Percentiles rank a stretch among this genome's conserved stretches.
phyloP scores from a whole-genome alignment of 768 basidiomycete species.

The Termitomyces sp. region DNA sequence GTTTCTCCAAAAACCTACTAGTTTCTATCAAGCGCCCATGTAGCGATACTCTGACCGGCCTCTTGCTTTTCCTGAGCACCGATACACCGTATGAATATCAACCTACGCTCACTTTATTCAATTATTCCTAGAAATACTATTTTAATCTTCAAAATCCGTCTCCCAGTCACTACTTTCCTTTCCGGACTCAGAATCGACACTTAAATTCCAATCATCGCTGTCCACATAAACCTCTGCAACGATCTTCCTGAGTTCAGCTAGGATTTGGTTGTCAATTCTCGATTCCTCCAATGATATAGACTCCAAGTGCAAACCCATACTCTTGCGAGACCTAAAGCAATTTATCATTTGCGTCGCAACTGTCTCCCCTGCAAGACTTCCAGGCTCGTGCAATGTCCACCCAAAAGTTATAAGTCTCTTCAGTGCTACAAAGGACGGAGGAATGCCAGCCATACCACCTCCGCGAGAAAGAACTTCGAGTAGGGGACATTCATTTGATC shows the following conservation, averaged over 20 bases:
- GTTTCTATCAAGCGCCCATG: no score
- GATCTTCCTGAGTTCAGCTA: neutral
- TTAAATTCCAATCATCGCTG: neutral
- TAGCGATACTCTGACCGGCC: neutral
- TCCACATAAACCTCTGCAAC: neutral
- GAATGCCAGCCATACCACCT: no score
- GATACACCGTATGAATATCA: neutral
- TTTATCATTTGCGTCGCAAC: neutral
- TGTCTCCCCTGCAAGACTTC: neutral
- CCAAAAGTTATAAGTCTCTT: neutral
- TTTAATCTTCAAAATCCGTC: neutral
- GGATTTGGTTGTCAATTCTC: neutral
- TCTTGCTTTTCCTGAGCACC: neutral
- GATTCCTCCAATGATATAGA: neutral
- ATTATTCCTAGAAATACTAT: neutral
- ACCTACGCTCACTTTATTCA: neutral
- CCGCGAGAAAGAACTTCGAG: neutral
- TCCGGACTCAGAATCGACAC: neutral
- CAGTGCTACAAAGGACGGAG: neutral
- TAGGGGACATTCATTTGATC: neutral
- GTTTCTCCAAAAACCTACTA: neutral
- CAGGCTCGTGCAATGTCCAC: neutral
- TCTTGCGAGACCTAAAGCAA: neutral
- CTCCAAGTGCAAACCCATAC: neutral
- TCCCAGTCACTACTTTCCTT: neutral